Evolutionary conservation across 2,329 filamentous ascomycete species (phyloP).

Genomic region (Ceratocystis alfenasii): DNA sequence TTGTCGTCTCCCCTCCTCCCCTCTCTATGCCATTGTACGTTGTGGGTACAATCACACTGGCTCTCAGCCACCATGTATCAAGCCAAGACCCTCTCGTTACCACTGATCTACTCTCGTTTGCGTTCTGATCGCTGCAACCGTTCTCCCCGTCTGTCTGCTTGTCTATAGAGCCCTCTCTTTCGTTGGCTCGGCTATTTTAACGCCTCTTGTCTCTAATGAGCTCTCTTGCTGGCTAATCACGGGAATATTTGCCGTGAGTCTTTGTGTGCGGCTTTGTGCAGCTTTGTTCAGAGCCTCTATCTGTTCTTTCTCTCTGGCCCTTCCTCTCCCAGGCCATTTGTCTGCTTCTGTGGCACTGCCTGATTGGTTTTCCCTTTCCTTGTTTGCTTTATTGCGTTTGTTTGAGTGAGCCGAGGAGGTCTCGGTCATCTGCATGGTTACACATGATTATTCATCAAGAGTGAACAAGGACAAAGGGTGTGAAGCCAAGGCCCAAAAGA

Average conservation of each 20-base stretch:
- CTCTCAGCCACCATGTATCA: conserved; percentile 9
- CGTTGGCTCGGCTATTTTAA: conserved; percentile 3
- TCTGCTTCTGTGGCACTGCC: background rate
- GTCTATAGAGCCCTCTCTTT: too few species aligned
- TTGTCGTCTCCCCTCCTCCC: background rate
- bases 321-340: background rate
- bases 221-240: background rate
- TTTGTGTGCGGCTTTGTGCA: background rate
- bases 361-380: background rate
- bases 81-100: conserved; percentile 5
- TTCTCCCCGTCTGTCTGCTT: background rate
- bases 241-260: background rate
- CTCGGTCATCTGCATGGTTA: conserved; percentile 14
- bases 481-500: background rate
- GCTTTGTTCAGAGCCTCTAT: background rate
- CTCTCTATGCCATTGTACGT: background rate
- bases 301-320: background rate
- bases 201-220: background rate
- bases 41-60: background rate
- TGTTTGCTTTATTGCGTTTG: background rate
- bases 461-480: background rate
- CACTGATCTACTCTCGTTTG: background rate
- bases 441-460: background rate
- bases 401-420: conserved; percentile 8
- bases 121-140: background rate